phyloP scores from a whole-genome alignment of 306 rosid species.

The Lagenaria siceraria region DNA sequence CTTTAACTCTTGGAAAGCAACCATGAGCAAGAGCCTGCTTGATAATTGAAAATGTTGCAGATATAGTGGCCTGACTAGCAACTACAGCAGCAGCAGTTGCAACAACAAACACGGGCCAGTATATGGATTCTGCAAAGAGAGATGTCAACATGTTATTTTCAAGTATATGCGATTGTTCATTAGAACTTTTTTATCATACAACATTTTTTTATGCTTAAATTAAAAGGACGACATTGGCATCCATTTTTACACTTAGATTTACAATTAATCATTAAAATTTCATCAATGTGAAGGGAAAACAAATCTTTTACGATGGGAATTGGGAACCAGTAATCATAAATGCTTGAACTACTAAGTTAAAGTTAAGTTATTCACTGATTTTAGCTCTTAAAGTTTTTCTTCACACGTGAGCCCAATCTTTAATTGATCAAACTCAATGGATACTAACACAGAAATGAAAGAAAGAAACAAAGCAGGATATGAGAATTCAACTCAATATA shows the following conservation, averaged over 20 bases:
- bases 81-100: constrained; percentile 93
- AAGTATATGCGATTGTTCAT: not conserved
- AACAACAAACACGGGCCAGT: constrained; percentile 81
- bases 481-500: not conserved
- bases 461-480: not conserved
- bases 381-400: not conserved
- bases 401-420: not conserved
- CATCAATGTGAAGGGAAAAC: not conserved
- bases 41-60: constrained; percentile 81
- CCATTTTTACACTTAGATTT: not conserved
- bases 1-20: constrained; percentile 94
- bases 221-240: not conserved
- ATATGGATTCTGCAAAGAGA: constrained; percentile 40
- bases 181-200: not conserved
- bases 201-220: not conserved
- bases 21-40: constrained; percentile 96
- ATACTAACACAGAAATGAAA: not conserved
- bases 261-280: not conserved
- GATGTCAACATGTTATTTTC: not conserved
- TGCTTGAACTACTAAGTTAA: not conserved
- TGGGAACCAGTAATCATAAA: not conserved
- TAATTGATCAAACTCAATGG: not conserved
- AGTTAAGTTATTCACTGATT: not conserved
- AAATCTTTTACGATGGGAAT: too few relatives aligned
- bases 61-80: constrained; percentile 89